Evolutionary conservation across 2,329 filamentous ascomycete species (phyloP), one percentile per base, ranked within the genome.

Genomic region (Tolypocladium tundrense): DNA sequence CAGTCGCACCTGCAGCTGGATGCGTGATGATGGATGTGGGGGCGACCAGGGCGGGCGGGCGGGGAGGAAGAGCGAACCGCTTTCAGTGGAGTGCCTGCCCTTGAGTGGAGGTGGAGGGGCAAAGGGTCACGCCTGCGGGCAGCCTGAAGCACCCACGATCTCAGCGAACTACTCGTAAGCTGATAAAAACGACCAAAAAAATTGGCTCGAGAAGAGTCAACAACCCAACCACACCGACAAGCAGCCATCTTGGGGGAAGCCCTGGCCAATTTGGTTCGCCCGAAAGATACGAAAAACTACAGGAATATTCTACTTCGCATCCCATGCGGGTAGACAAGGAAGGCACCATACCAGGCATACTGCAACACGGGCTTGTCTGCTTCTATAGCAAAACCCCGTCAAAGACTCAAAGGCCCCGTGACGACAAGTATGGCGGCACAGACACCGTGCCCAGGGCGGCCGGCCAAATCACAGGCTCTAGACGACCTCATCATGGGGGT

Each of bases 401-500:
- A 19, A n/a, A 16, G 43, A n/a, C 24, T 31, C 4, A 11, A 24
- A n/a, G 33, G 27, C 2, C 31, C n/a, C 27, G 9, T n/a, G 16
- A 51, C 16, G 19, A 16, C 48, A 21, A 51, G 31, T 1, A 51
- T 51, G 48, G 48, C 19, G 54, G 3, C 27, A 5, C 24, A 19
- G 31, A 13, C 11, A 42, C 45, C 59, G 4, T 8, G 1, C 19
- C 19, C 48, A n/a, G 31, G 19, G 48, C 31, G 9, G 60, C 45
- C 59, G 43, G 51, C 64, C 59, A 69, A 64, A 61, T 66, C 67
- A 13, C 65, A 67, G 58, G 62, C 64, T 27, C 59, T 72, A 24
- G 82, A 85, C 70, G 78, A 82, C 57, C 71, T 78, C 33, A 79
- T 84, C 54, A 83, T 83, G 75, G 77, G 77, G 63, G 80, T 82